These are phyloP conservation scores for Fusarium veterinarium DNA, from an alignment of 2,329 filamentous ascomycete genomes.

Conservation along the genomic window DNA sequence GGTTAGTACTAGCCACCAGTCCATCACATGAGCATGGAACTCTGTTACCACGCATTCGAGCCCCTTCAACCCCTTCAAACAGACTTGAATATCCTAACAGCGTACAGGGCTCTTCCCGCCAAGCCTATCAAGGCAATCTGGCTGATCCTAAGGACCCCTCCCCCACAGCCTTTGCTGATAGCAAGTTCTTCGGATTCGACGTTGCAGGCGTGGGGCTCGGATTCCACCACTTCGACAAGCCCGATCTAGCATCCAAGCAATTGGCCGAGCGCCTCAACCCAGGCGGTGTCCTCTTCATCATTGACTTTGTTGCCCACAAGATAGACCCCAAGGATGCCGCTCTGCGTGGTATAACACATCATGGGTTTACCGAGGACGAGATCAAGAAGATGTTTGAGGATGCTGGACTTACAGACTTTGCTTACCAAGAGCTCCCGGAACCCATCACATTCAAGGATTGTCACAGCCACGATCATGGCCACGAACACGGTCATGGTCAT, in stretches of 20 bases:
- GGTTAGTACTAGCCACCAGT: constrained; percentile 48
- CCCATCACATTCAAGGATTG: constrained; percentile 56
- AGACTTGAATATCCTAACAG: constrained; percentile 6
- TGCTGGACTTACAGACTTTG: constrained; percentile 72
- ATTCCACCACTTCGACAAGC: constrained; percentile 76
- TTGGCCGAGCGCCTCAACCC: constrained; percentile 71
- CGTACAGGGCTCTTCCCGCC: constrained; percentile 57
- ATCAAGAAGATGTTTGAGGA: constrained; percentile 70
- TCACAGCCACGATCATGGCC: constrained; percentile 8
- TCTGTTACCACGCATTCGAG: neutral
- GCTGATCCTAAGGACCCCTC: constrained; percentile 57
- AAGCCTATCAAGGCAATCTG: constrained; percentile 69
- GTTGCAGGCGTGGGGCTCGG: constrained; percentile 71
- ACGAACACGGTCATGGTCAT: constrained; percentile 14
- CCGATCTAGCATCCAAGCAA: constrained; percentile 66
- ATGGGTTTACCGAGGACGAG: constrained; percentile 72
- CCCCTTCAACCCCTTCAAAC: neutral
- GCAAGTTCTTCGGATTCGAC: constrained; percentile 77
- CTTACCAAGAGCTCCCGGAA: constrained; percentile 64
- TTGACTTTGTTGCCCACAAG: constrained; percentile 73
- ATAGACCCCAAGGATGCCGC: constrained; percentile 41
- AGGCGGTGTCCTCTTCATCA: constrained; percentile 74
- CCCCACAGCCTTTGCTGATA: constrained; percentile 66
- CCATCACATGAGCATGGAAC: neutral
- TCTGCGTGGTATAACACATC: constrained; percentile 68